phyloP scores from a whole-genome alignment of 306 rosid species.

The Corylus heterophylla region DNA sequence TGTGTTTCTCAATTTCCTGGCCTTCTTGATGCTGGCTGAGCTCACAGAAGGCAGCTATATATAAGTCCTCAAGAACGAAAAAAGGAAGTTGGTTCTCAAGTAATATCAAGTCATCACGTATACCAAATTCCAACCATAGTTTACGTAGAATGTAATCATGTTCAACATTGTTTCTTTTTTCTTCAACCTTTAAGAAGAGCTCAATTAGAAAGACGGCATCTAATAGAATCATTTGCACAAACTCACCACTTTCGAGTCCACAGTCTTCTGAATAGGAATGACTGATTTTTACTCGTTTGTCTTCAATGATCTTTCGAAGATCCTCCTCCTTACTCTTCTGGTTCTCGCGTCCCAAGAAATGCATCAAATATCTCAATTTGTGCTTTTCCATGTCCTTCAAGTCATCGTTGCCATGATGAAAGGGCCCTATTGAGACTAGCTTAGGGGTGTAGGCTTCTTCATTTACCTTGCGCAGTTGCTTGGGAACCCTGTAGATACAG shows the following conservation, averaged over 20 bases:
- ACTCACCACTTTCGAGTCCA: fast-evolving
- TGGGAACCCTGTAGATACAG: slow-evolving; percentile 24
- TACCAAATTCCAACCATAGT: slow-evolving; percentile 26
- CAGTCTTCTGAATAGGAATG: not conserved
- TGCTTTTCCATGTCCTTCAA: slow-evolving; percentile 7
- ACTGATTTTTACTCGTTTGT: not conserved
- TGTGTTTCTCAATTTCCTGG: too few species aligned
- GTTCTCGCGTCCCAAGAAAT: not conserved
- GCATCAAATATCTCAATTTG: not conserved
- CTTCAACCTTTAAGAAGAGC: not conserved
- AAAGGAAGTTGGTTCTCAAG: slow-evolving; percentile 39
- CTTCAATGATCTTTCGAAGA: not conserved
- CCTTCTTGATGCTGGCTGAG: too few species aligned
- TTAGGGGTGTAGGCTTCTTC: slow-evolving; percentile 21
- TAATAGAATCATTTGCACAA: not conserved
- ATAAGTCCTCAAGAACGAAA: slow-evolving; percentile 14
- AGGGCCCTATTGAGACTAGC: slow-evolving; percentile 23
- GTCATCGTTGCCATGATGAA: not conserved
- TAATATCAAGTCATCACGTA: slow-evolving; percentile 20
- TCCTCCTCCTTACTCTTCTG: not conserved
- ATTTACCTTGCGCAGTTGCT: slow-evolving; percentile 14
- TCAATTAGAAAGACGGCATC: slow-evolving; percentile 35
- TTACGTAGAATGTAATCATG: too few species aligned
- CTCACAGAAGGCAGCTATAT: not conserved
- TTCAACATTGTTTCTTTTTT: too few species aligned